phyloP scores from a whole-genome alignment of 2,329 filamentous ascomycete species.

The Curvularia eragrostidis region DNA sequence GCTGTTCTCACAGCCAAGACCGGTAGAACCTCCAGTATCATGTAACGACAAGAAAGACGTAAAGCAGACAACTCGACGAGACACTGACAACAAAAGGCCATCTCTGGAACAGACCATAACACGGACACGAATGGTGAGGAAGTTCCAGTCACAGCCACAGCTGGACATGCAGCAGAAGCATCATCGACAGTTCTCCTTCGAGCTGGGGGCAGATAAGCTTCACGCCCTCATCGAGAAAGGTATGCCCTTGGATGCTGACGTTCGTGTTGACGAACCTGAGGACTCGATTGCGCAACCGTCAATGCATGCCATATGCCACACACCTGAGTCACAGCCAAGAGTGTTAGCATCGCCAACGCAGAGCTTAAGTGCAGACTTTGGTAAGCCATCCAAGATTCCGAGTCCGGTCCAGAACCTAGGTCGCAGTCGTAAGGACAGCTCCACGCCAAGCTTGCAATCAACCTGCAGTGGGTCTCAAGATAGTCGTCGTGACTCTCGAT shows the following conservation, averaged over 20 bases:
- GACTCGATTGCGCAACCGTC: constrained; percentile 10
- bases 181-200: constrained; percentile 53
- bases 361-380: constrained; percentile 16
- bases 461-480: constrained; percentile 27
- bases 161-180: constrained; percentile 27
- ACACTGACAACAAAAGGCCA: not conserved
- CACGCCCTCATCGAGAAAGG: constrained; percentile 26
- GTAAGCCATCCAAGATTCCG: constrained; percentile 52
- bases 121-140: constrained; percentile 12
- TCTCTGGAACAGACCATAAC: not conserved
- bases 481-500: constrained; percentile 37
- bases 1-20: constrained; percentile 33
- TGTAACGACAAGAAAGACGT: not conserved
- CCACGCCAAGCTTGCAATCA: constrained; percentile 49
- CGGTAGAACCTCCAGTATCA: not conserved
- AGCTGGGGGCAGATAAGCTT: constrained; percentile 51
- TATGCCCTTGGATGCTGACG: constrained; percentile 9
- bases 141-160: constrained; percentile 29
- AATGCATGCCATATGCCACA: not conserved
- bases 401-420: constrained; percentile 50
- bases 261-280: constrained; percentile 13
- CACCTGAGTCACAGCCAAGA: not conserved
- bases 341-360: constrained; percentile 4
- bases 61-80: not conserved
- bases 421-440: constrained; percentile 49